Evolutionary conservation across 805 yeast species (phyloP).

Genomic region (Candida takata): DNA sequence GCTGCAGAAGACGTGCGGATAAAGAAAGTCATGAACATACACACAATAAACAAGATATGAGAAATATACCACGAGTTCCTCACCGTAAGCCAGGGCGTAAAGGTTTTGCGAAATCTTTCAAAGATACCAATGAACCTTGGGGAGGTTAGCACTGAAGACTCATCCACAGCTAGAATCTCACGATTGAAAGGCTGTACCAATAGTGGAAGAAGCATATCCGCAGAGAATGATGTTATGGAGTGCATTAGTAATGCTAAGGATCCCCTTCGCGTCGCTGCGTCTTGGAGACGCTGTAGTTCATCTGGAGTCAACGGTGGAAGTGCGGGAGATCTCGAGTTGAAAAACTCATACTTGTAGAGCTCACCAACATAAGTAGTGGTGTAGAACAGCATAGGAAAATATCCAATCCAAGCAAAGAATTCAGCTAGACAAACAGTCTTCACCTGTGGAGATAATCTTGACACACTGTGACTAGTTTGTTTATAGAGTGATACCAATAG

Average conservation of each 20-base stretch:
- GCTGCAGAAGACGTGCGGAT: constrained; percentile 36
- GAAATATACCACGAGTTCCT: constrained; percentile 43
- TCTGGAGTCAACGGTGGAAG: constrained; percentile 29
- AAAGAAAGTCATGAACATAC: constrained; percentile 42
- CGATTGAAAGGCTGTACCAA: constrained; percentile 29
- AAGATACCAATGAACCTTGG: constrained; percentile 4
- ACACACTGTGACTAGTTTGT: constrained; percentile 32
- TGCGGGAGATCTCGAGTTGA: constrained; percentile 28
- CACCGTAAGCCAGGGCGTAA: constrained; percentile 26
- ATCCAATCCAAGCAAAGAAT: constrained; percentile 63
- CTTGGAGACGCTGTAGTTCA: constrained; percentile 32
- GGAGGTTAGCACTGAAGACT: constrained; percentile 4
- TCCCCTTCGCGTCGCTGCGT: constrained; percentile 45
- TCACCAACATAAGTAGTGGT: constrained; percentile 63
- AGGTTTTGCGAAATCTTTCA: constrained; percentile 9
- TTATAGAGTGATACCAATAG: constrained; percentile 20
- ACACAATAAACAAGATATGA: constrained; percentile 41
- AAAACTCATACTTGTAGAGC: constrained; percentile 37
- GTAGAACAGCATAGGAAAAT: constrained; percentile 58
- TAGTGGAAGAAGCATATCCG: constrained; percentile 39
- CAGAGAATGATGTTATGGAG: constrained; percentile 38
- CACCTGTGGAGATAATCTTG: constrained; percentile 42
- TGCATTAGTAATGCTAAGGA: constrained; percentile 44
- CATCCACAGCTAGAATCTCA: constrained; percentile 8
- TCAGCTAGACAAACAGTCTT: constrained; percentile 47